phyloP scores from a whole-genome alignment of 2,329 filamentous ascomycete genomes.

The Purpureocillium takamizusanense region DNA sequence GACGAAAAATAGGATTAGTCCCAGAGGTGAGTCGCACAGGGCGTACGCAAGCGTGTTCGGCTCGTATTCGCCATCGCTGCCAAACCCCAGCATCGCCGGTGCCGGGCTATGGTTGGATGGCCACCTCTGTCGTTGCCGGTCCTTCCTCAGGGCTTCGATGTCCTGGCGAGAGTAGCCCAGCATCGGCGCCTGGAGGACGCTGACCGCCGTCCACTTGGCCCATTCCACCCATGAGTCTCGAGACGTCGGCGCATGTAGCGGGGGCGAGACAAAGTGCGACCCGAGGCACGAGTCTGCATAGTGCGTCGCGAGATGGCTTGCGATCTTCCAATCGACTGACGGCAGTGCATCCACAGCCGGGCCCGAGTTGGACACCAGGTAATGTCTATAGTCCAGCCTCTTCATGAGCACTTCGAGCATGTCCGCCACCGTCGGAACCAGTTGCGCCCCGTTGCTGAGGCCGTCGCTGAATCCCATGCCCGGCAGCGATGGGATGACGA shows the following conservation, averaged over 20 bases:
- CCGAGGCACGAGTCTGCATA: conserved; percentile 45
- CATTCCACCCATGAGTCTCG: conserved; percentile 35
- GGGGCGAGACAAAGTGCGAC: conserved; percentile 51
- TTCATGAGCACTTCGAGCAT: conserved; percentile 52
- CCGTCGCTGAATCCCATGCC: conserved; percentile 61
- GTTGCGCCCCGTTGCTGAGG: conserved; percentile 37
- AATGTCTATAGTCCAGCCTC: conserved; percentile 48
- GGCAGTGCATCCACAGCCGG: conserved; percentile 35
- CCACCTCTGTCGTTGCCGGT: conserved; percentile 1
- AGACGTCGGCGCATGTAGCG: conserved; percentile 38
- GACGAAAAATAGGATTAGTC: conserved; percentile 45
- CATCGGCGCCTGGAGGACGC: conserved; percentile 34
- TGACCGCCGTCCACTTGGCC: conserved; percentile 48
- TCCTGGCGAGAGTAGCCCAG: conserved; percentile 48
- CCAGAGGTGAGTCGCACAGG: conserved; percentile 52
- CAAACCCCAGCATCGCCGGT: conserved; percentile 16
- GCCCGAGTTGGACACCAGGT: conserved; percentile 47
- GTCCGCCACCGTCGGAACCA: conserved; percentile 42
- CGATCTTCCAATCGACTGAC: conserved; percentile 42
- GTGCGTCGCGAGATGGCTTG: conserved; percentile 35
- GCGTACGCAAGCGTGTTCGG: conserved; percentile 51
- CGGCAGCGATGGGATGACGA: conserved; percentile 58
- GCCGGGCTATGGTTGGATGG: too few relatives aligned
- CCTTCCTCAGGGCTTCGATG: conserved; percentile 29
- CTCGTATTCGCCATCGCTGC: conserved; percentile 24